Conservation (phyloP, 1,139 yeast species). For the Pichia sp. region DNA sequence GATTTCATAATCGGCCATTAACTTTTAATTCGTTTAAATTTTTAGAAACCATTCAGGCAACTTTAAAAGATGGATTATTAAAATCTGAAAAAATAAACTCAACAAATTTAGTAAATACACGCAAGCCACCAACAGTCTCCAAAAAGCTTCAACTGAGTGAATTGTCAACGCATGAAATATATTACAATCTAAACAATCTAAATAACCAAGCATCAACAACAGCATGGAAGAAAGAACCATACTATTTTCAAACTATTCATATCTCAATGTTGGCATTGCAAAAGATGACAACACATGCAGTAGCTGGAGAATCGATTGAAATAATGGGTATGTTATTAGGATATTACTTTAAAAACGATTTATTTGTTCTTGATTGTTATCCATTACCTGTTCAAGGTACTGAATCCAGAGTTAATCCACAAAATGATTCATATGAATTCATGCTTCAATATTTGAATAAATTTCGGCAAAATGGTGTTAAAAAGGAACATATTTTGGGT, state of each 20-base stretch:
- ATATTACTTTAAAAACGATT: slow-evolving; percentile 47
- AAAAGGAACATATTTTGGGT: slow-evolving; percentile 70
- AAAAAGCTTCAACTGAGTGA: background rate
- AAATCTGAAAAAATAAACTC: background rate
- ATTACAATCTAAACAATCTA: background rate
- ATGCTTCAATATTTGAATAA: slow-evolving; percentile 78
- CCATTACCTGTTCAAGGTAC: slow-evolving; percentile 93
- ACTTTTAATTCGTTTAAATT: background rate
- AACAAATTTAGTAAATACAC: background rate
- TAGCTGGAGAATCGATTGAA: slow-evolving; percentile 83
- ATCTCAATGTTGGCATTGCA: slow-evolving; percentile 70
- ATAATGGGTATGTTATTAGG: slow-evolving; percentile 96
- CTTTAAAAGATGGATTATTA: background rate
- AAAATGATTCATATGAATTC: slow-evolving; percentile 87
- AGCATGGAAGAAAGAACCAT: slow-evolving; percentile 47
- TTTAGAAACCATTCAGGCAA: background rate
- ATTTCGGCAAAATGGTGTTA: slow-evolving; percentile 41
- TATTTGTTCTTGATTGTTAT: slow-evolving; percentile 76
- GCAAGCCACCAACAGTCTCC: slow-evolving; percentile 7
- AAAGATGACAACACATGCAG: slow-evolving; percentile 79
- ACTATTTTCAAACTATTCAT: slow-evolving; percentile 59
- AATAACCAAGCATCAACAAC: background rate
- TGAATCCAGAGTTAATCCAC: slow-evolving; percentile 92
- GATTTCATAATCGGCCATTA: no score
- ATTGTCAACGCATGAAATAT: background rate